Conservation (phyloP, 2,329 filamentous ascomycete genomes). For the Hypoxylon sp. region DNA sequence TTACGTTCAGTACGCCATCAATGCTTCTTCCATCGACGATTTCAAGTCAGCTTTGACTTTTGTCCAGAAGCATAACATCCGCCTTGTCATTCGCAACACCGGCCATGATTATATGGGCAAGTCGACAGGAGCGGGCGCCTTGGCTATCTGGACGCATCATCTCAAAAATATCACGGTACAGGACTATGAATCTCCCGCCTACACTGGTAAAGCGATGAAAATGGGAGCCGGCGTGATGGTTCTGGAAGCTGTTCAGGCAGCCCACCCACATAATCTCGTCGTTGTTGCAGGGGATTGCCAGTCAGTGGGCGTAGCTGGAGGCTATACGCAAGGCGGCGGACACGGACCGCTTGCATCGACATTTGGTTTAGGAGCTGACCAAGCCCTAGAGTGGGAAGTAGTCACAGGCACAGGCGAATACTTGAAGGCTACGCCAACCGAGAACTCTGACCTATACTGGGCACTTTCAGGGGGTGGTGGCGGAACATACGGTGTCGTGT, state of each 20-base stretch:
- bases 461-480: constrained; percentile 71
- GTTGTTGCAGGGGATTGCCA: constrained; percentile 64
- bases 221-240: constrained; percentile 64
- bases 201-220: constrained; percentile 62
- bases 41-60: constrained; percentile 52
- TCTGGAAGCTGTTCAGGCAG: constrained; percentile 58
- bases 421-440: constrained; percentile 60
- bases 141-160: constrained; percentile 63
- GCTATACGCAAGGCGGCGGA: constrained; percentile 72
- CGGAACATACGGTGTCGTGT: constrained; percentile 70
- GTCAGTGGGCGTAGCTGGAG: constrained; percentile 70
- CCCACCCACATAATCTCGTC: constrained; percentile 55
- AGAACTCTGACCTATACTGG: constrained; percentile 73
- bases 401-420: constrained; percentile 65
- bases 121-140: constrained; percentile 64
- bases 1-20: constrained; percentile 52
- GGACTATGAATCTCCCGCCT: constrained; percentile 52
- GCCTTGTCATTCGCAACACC: constrained; percentile 63
- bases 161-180: constrained; percentile 57
- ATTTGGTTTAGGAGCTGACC: constrained; percentile 72
- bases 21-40: constrained; percentile 45
- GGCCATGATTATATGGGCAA: constrained; percentile 66
- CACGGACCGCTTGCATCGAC: constrained; percentile 65
- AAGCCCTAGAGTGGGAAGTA: constrained; percentile 68
- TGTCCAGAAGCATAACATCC: constrained; percentile 57